Base-by-base conservation (phyloP, 208 protist genomes). In the Wallacemonas collosoma region DNA sequence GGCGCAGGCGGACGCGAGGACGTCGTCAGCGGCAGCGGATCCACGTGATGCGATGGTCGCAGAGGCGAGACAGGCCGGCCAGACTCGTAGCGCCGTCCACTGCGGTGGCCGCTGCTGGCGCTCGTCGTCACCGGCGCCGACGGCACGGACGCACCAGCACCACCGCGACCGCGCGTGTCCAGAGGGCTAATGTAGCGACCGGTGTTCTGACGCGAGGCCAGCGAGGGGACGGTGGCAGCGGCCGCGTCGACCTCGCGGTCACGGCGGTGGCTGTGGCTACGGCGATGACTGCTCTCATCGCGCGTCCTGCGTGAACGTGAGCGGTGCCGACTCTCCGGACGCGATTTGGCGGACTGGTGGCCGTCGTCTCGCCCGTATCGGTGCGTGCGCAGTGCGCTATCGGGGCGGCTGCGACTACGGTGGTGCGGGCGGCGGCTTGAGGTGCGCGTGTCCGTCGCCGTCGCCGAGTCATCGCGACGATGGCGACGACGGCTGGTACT, bases 281-380 rank as follows among this genome's bases (percentile, higher is more conserved):
- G 14, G 47, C 38, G 61, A 12, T 50, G 39, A 7, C 56, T 5
- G 57, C 57, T 26, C 35, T 73, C 68, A 0, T 73, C 57, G 53
- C 57, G 71, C 43, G 50, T 26, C 60, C 58, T 72, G 45, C 40
- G 73, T 0, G 69, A 68, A 41, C n/a, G 68, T 15, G 51, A 73
- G 15, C 53, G 56, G 54, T 75, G 74, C 5, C 70, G 71, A 68
- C 66, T 71, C 40, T 51, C 65, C 50, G 77, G 73, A 9, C 65
- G 73, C 45, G 77, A 64, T n/a, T 60, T 43, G 60, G 58, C 62
- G 43, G 71, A 5, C 47, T 72, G 55, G 51, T 57, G 39, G 7
- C 56, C 77, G 9, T 73, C 65, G n/a, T 58, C 55, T 36, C 40
- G 68, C 9, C 11, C 2, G 0, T 11, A 36, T 7, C 47, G 38